Conservation (phyloP, 208 protist species). For the Crithidia brevicula region DNA sequence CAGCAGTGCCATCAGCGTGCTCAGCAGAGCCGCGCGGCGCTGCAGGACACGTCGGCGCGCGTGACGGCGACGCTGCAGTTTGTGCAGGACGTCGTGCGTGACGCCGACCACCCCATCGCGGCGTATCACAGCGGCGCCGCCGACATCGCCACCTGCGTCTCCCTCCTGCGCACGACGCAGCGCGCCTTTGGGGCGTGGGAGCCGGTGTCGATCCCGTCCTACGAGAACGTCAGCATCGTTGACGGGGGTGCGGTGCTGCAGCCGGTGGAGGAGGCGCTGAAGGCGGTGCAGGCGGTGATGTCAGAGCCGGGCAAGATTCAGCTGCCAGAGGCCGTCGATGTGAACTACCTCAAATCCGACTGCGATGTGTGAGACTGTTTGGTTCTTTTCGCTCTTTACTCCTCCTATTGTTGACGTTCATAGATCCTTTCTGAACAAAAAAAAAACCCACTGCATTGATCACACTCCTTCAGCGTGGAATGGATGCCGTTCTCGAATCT, state of each 20-base stretch:
- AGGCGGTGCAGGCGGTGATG: conserved; percentile 19
- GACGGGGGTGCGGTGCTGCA: conserved; percentile 37
- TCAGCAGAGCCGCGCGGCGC: conserved; percentile 30
- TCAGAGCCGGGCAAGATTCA: conserved; percentile 48
- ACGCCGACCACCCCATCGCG: conserved; percentile 44
- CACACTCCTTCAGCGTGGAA: too few species aligned
- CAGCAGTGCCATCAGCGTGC: conserved; percentile 38
- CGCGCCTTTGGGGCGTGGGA: conserved; percentile 62
- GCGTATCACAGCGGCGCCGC: conserved; percentile 43
- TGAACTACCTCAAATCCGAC: conserved; percentile 75
- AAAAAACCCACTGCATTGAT: too few species aligned
- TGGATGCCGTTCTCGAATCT: too few species aligned
- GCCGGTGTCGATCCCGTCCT: conserved; percentile 52
- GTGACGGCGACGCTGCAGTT: conserved; percentile 50
- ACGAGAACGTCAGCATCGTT: conserved; percentile 37
- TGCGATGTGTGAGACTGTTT: conserved; percentile 27
- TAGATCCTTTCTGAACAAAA: neutral
- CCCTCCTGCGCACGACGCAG: conserved; percentile 52
- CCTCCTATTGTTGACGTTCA: neutral
- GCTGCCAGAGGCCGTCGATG: conserved; percentile 74
- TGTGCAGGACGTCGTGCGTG: conserved; percentile 44
- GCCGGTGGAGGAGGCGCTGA: conserved; percentile 42
- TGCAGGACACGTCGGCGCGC: conserved; percentile 39
- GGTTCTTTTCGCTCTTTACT: neutral
- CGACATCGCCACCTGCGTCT: conserved; percentile 37